phyloP scores from a whole-genome alignment of 1,284 basidiomycete genomes.

The Ceratorhiza oryzae-sativae region DNA sequence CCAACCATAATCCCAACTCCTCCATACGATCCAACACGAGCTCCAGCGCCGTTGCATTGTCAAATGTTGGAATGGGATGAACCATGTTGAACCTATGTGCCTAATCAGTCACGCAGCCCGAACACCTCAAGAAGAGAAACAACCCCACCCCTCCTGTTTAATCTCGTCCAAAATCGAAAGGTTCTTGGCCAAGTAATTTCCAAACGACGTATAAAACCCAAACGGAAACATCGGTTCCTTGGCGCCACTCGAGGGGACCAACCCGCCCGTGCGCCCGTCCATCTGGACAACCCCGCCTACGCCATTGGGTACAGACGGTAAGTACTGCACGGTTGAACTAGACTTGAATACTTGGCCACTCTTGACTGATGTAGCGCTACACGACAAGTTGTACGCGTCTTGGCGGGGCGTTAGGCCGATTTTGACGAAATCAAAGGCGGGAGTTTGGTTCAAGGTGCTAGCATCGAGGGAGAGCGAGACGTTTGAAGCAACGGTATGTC shows the following conservation, averaged over 20 bases:
- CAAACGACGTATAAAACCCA: slow-evolving; percentile 75
- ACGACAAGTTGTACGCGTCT: slow-evolving; percentile 61
- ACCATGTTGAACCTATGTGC: slow-evolving; percentile 51
- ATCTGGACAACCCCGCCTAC: slow-evolving; percentile 65
- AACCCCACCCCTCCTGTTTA: slow-evolving; percentile 64
- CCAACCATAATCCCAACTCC: slow-evolving; percentile 71
- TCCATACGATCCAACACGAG: slow-evolving; percentile 72
- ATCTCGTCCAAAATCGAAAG: slow-evolving; percentile 64
- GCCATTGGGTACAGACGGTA: slow-evolving; percentile 60
- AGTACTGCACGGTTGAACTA: slow-evolving; percentile 59
- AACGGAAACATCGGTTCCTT: slow-evolving; percentile 67
- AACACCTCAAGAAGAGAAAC: neutral
- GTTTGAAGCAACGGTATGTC: slow-evolving; percentile 53
- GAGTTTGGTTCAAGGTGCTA: slow-evolving; percentile 52
- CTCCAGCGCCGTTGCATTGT: slow-evolving; percentile 63
- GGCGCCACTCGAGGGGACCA: slow-evolving; percentile 58
- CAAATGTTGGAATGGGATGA: slow-evolving; percentile 69
- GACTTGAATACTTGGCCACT: slow-evolving; percentile 56
- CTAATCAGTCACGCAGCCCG: neutral
- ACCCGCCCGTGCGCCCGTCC: slow-evolving; percentile 71
- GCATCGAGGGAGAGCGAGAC: slow-evolving; percentile 61
- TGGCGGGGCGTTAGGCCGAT: slow-evolving; percentile 55
- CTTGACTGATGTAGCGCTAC: slow-evolving; percentile 54
- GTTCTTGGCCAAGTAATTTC: slow-evolving; percentile 64
- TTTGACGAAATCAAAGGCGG: slow-evolving; percentile 58